Percentiles rank a stretch among this genome's conserved stretches.
phyloP scores from a whole-genome alignment of 305 asterid species.

The Rubia balearica region DNA sequence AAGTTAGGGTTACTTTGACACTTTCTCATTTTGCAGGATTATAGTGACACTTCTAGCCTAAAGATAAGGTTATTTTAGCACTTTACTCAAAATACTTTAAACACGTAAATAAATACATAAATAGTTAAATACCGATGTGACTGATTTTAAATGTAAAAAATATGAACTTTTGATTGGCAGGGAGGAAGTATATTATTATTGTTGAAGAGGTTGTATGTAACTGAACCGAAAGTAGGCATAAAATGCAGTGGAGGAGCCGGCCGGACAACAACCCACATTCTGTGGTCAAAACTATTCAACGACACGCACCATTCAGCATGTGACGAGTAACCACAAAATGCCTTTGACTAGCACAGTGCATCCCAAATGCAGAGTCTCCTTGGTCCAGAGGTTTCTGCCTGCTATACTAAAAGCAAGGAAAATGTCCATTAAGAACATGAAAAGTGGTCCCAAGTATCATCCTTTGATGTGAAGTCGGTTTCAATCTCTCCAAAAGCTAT shows the following conservation, averaged over 20 bases:
- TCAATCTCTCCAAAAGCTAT: constrained; percentile 10
- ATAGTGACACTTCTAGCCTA: too few relatives aligned
- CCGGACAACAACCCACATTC: background rate
- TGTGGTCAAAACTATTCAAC: background rate
- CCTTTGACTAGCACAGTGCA: background rate
- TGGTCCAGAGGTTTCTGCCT: background rate
- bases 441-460: background rate
- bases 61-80: too few relatives aligned
- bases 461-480: background rate
- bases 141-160: too few relatives aligned
- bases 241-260: constrained; percentile 4
- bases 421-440: background rate
- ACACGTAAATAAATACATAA: too few relatives aligned
- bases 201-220: too few relatives aligned
- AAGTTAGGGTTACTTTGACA: too few relatives aligned
- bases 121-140: too few relatives aligned
- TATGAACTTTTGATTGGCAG: too few relatives aligned
- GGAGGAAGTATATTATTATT: too few relatives aligned
- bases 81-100: too few relatives aligned
- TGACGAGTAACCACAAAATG: background rate
- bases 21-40: too few relatives aligned
- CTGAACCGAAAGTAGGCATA: background rate
- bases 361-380: background rate
- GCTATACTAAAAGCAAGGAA: background rate
- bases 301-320: background rate